Evolutionary conservation across 108 stramenopile genomes (phyloP), one percentile per base, ranked within the genome.

Genomic region (Cylindrotheca fusiformis): DNA sequence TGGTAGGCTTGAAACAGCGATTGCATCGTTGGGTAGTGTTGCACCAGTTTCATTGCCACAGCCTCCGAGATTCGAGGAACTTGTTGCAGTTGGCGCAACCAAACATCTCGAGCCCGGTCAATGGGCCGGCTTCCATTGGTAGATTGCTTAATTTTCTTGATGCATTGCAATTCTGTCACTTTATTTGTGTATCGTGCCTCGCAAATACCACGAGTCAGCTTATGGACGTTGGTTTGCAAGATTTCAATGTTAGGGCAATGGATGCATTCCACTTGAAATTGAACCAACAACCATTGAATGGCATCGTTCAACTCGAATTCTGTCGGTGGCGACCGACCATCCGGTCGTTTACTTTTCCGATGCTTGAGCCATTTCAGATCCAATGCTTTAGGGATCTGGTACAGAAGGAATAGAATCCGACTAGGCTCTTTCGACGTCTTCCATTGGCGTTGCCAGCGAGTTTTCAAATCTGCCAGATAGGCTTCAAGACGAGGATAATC

Each of bases 21-120:
- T 50, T 68, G 72, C 8, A 48, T 10, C 14, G 84, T 85, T 1
- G 83, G 80, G 55, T 73, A 81, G 29, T 73, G 60, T 33, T 63
- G 57, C 10, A 67, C 75, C 18, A 79, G 19, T 23, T 69, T 57
- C 14, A 52, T 67, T 12, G 84, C 84, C 60, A 32, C 66, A 2
- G 24, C 41, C 33, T 64, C 68, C 26, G 76, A 78, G 17, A 85
- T 21, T n/a, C 78, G 33, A 1, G 74, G 78, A 1, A 85, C 21
- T 54, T 72, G 71, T 48, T 81, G 80, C 48, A 85, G 47, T 55
- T 81, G 79, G 21, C 84, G 80, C 3, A 73, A n/a, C 84, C 84
- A 85, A 10, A 50, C 55, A 51, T 80, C 78, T 22, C 56, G 54
- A 10, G 74, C 76, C 28, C 52, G 49, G 3, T 44, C 49, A 3